phyloP scores from a whole-genome alignment of 2,329 filamentous ascomycete genomes.

The Sporothrix brunneoviolacea region DNA sequence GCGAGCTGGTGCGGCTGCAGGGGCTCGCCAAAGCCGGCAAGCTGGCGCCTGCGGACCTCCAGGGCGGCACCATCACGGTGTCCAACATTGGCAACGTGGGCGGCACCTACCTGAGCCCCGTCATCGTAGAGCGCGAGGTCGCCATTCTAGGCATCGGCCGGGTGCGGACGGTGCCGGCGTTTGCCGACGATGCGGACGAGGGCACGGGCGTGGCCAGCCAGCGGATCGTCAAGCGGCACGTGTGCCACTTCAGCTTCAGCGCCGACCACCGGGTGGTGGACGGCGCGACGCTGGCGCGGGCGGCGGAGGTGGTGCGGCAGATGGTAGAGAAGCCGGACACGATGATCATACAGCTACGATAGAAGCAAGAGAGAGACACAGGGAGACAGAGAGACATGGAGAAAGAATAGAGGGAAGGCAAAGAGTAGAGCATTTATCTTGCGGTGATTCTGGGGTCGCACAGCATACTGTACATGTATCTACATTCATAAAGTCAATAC shows the following conservation, averaged over 20 bases:
- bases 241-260: slow-evolving; percentile 92
- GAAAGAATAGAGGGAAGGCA: neutral
- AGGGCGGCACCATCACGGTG: slow-evolving; percentile 85
- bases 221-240: slow-evolving; percentile 64
- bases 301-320: slow-evolving; percentile 70
- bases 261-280: slow-evolving; percentile 93
- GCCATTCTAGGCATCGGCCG: slow-evolving; percentile 86
- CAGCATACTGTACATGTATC: slow-evolving; percentile 1
- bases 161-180: slow-evolving; percentile 73
- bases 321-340: slow-evolving; percentile 78
- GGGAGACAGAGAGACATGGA: neutral
- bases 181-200: slow-evolving; percentile 51
- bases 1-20: slow-evolving; percentile 69
- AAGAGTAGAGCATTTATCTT: neutral
- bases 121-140: slow-evolving; percentile 85
- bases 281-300: slow-evolving; percentile 87
- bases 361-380: neutral
- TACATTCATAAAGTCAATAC: slow-evolving; percentile 1
- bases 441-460: no score
- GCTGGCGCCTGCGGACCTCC: slow-evolving; percentile 67
- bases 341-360: slow-evolving; percentile 80
- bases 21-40: slow-evolving; percentile 66
- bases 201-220: slow-evolving; percentile 53
- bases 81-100: slow-evolving; percentile 96
- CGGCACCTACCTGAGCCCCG: slow-evolving; percentile 82